Evolutionary conservation across 352 stramenopile species (phyloP).

Genomic region (Phytopythium litorale): DNA sequence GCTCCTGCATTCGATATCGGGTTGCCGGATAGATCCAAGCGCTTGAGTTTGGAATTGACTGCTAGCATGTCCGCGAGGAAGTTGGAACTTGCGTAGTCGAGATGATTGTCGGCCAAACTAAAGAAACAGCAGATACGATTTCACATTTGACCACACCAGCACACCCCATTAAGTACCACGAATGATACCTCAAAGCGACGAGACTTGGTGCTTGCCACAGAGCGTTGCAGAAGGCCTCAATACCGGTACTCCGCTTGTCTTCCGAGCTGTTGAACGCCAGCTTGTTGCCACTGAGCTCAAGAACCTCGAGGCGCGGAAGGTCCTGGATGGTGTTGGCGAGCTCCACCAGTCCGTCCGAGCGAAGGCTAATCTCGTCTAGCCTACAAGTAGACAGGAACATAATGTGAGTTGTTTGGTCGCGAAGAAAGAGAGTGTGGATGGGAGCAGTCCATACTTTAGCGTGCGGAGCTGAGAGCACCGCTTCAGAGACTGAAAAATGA

Average conservation of each 20-base stretch:
- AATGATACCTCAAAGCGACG: conserved; percentile 24
- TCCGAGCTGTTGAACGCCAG: conserved; percentile 51
- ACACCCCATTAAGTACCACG: too few species aligned
- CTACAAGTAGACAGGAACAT: conserved; percentile 9
- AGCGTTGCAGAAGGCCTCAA: conserved; percentile 53
- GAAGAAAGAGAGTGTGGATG: neutral
- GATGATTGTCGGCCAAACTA: conserved; percentile 44
- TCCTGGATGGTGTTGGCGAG: conserved; percentile 40
- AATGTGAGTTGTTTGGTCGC: neutral
- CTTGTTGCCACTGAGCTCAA: conserved; percentile 47
- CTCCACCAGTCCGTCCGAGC: conserved; percentile 48
- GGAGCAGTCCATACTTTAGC: conserved; percentile 35
- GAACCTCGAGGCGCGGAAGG: conserved; percentile 32
- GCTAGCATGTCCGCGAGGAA: conserved; percentile 47
- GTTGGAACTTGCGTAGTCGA: conserved; percentile 50
- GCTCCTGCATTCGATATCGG: conserved; percentile 39
- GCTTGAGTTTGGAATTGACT: conserved; percentile 41
- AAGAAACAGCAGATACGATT: neutral
- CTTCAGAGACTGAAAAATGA: conserved; percentile 41
- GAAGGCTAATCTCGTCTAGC: conserved; percentile 28
- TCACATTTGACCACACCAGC: neutral
- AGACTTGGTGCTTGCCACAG: conserved; percentile 48
- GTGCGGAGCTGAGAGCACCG: conserved; percentile 42
- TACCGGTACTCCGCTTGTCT: conserved; percentile 38
- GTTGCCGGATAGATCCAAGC: conserved; percentile 44